Evolutionary conservation across 2,329 filamentous ascomycete species (phyloP), one percentile per base, ranked within the genome.

Genomic region (Cladosporium cucumerinum): DNA sequence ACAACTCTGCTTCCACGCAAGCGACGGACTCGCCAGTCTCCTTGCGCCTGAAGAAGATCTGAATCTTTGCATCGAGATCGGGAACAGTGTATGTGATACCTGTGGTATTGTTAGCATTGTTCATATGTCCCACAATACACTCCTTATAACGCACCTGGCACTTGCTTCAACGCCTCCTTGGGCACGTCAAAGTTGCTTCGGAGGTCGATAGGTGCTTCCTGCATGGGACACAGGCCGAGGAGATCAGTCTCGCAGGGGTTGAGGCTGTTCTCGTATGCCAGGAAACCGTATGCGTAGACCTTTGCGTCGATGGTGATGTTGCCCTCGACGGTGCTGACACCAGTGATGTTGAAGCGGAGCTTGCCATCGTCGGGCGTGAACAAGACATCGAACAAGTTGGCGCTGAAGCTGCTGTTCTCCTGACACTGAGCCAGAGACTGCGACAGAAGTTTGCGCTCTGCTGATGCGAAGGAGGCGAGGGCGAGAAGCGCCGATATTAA

Each of bases 211-310:
- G 90, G 89, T 69, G 92, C 93, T 10, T 92, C 87, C 68, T 87
- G 90, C 93, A 97, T 96, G 65, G 93, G 93, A 78, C 94, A 98
- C 73, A 97, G 85, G 76, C 92, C 92, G 66, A 83, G 78, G 67
- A 96, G 82, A 36, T 83, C 82, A 65, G 83, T 81, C 30, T 85
- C 79, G 82, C 94, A 98, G 54, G 94, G 94, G 74, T 97, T 82
- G 70, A 97, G 77, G 5, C 81, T 86, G 70, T 86, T 79, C 68
- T 84, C 85, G 71, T 94, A 79, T 69, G 91, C 87, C 39, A 85
- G 81, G 78, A 90, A 92, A 61, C 94, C 94, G 75, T 97, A 98
- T 60, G 92, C 93, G 66, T 88, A 85, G 70, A 96, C 85, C 66
- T 87, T 79, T 65, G 96, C 75, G 69, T 93, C 88, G 70, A 95